Base-by-base conservation (phyloP, 176 grass and related monocot species). In the Musa troglodytarum region DNA sequence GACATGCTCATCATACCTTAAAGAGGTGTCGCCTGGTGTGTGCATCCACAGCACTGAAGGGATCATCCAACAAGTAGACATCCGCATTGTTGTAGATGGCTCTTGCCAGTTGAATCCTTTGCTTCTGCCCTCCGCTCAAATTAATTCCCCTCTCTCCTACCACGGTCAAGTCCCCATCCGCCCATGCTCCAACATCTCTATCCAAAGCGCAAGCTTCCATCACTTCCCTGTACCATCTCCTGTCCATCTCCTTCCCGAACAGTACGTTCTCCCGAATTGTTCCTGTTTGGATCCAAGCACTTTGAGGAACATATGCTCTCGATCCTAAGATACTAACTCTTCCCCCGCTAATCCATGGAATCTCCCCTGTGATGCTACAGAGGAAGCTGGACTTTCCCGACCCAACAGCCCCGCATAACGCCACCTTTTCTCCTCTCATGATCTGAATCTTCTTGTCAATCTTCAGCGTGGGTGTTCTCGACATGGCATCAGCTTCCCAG, bases 111-210 rank as follows among this genome's bases (percentile, higher is more conserved):
- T 96, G 92, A 78, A 96, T 87, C 83, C 92, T 92, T 73, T 96
- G 92, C 78, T 96, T 96, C 89, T 96, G 92, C 6, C 92, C 92
- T 21, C 92, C 92, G 73, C 92, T 96, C n/a, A 96, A 81, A 75
- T 96, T 96, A 14, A 88, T 81, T 50, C 92, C 92, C 76, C 92
- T 89, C 76, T 96, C 92, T 53, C 81, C 89, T 12, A 96, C 72
- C 66, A 92, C 4, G 15, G 89, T 92, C 82, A 96, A 75, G 69
- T 92, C 89, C 61, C 87, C 92, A 65, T 89, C 85, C 65, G 76
- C 73, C 89, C 89, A 96, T 52, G 78, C 54, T 65, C 72, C 85
- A 26, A 96, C 52, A 87, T 96, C 92, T 77, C 71, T 96, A 78
- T 96, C 73, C 72, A 96, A 80, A 50, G 85, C 89, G 78, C 92